These are phyloP conservation scores for Salvia hispanica DNA, from an alignment of 257 asterid genomes.

Conservation along the genomic window DNA sequence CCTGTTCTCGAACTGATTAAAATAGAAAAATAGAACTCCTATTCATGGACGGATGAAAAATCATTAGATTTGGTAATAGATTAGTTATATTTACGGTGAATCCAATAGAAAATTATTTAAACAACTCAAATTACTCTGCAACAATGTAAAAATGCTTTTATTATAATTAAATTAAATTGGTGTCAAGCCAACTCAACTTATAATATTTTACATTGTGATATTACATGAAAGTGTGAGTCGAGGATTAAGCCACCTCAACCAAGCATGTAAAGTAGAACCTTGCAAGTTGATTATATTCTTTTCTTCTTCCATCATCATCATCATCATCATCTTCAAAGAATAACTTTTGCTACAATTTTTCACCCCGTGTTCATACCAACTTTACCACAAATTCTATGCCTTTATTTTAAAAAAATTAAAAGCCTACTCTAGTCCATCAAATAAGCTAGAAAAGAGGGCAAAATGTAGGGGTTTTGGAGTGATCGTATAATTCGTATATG, in stretches of 20 bases:
- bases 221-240: not conserved
- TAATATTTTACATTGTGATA: not conserved
- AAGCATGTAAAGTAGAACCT: slow-evolving; percentile 34
- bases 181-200: too few species aligned
- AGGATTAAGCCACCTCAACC: slow-evolving; percentile 17
- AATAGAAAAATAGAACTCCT: too few species aligned
- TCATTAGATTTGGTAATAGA: too few species aligned
- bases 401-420: slow-evolving; percentile 12
- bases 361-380: slow-evolving; percentile 30
- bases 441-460: slow-evolving; percentile 9
- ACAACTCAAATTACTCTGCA: too few species aligned
- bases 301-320: not conserved
- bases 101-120: too few species aligned
- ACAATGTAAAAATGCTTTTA: too few species aligned
- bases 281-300: slow-evolving; percentile 24
- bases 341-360: slow-evolving; percentile 34
- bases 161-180: too few species aligned
- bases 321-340: slow-evolving; percentile 37
- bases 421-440: slow-evolving; percentile 15
- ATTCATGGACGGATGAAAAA: too few species aligned
- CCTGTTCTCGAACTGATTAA: too few species aligned
- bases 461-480: slow-evolving; percentile 7
- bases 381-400: slow-evolving; percentile 28
- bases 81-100: too few species aligned
- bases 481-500: slow-evolving; percentile 34